Conservation (phyloP, 108 stramenopile species). For the Conticribra guillardii region DNA sequence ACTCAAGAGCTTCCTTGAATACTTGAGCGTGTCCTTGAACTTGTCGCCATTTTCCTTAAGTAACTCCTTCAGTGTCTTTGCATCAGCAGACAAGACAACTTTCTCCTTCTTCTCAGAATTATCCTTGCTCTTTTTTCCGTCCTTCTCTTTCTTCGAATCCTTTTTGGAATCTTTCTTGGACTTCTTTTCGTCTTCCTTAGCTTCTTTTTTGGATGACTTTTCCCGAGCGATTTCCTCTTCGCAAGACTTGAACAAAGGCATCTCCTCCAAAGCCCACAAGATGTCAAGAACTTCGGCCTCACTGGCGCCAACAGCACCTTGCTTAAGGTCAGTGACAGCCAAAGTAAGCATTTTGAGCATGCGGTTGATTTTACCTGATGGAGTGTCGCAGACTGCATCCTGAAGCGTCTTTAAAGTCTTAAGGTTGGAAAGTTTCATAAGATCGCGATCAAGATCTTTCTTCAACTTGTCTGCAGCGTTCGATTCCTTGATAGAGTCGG, state of each 20-base stretch:
- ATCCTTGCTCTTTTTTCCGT: constrained; percentile 74
- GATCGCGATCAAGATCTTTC: constrained; percentile 86
- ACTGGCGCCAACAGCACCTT: constrained; percentile 70
- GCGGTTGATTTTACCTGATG: constrained; percentile 91
- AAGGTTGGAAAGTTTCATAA: constrained; percentile 92
- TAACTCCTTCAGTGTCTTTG: constrained; percentile 70
- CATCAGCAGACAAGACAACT: constrained; percentile 71
- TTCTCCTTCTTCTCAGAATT: constrained; percentile 73
- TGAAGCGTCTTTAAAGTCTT: constrained; percentile 86
- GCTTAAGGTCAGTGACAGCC: constrained; percentile 75
- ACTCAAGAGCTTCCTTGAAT: constrained; percentile 90
- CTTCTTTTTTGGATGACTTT: constrained; percentile 86
- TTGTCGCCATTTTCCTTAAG: constrained; percentile 88
- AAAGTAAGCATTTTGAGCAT: constrained; percentile 96
- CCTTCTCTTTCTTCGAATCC: constrained; percentile 78
- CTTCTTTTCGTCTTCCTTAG: constrained; percentile 82
- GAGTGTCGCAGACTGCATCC: constrained; percentile 89
- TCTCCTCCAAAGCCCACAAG: constrained; percentile 95
- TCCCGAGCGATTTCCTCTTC: constrained; percentile 75
- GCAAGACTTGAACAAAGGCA: constrained; percentile 79
- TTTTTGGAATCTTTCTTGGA: constrained; percentile 70
- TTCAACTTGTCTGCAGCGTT: constrained; percentile 86
- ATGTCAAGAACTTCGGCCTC: constrained; percentile 94
- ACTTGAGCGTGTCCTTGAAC: constrained; percentile 93
- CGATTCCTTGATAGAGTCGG: constrained; percentile 90